Base-by-base conservation (phyloP, 371 early-diverging fungal species). In the Conidiobolus incongruus region DNA sequence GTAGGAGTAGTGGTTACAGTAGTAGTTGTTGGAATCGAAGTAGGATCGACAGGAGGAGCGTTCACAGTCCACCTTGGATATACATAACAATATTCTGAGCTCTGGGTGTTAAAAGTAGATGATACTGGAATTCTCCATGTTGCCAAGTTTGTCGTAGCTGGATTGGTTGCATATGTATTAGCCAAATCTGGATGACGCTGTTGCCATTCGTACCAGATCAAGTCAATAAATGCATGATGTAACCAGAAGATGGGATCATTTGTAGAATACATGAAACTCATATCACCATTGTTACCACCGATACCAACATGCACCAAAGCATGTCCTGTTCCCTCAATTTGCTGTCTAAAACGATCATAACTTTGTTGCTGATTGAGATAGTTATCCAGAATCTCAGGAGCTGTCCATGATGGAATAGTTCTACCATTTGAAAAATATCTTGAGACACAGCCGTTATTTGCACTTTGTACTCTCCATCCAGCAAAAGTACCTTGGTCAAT, bases 191-290 rank as follows among this genome's bases (percentile, higher is more conserved):
- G n/a, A 16, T 42, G 22, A 8, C 44, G 35, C 0, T 44, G 24
- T 35, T 46, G 47, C 47, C 47, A 46, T 10, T 31, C 32, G 5
- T 38, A 38, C 32, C 39, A 46, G 40, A 38, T 37, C n/a, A 30
- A 24, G 31, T 46, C 47, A 21, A 46, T 21, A 12, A 46, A 17
- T 13, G 29, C 35, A 26, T 45, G 45, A 34, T 45, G 45, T 21
- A 45, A 8, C 45, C 45, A 45, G 37, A 45, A 45, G 21, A 45
- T 35, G 16, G 36, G 45, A 21, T 45, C 45, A 26, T 36, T 36
- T 5, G 45, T 35, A n/a, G 37, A 21, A 22, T 33, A 31, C 47
- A 46, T 46, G 8, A 13, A 13, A 13, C 15, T 21, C n/a, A 46
- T 32, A 17, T 47, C 47, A 20, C 47, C 47, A 29, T 22, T 24